These are phyloP conservation scores for Diaporthe vaccinii DNA, from an alignment of 2,329 filamentous ascomycete species.

Conservation along the genomic window DNA sequence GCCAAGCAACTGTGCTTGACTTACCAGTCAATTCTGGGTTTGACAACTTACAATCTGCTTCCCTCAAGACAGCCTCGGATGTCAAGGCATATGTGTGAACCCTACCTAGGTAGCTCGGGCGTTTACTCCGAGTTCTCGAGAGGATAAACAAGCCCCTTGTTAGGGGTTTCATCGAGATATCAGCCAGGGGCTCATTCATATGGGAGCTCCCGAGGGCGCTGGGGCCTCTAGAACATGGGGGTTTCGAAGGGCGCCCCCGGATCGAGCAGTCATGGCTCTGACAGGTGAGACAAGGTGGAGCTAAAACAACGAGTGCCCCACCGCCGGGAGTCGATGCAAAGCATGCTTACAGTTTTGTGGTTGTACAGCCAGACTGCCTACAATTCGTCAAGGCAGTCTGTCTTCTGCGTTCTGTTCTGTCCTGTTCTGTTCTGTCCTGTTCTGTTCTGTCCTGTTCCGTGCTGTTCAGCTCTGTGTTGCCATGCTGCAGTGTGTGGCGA, in stretches of 20 bases:
- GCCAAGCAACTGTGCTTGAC: not conserved
- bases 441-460: not conserved
- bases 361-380: not conserved
- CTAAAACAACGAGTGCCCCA: conserved; percentile 16
- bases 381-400: not conserved
- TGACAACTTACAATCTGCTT: not conserved
- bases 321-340: not conserved
- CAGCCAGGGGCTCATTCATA: conserved; percentile 22
- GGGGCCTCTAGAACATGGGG: not conserved
- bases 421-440: not conserved
- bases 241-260: conserved; percentile 8
- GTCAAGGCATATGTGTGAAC: not conserved
- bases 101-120: not conserved
- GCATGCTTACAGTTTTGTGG: not conserved
- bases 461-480: not conserved
- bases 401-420: not conserved
- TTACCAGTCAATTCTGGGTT: not conserved
- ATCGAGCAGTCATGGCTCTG: conserved; percentile 12
- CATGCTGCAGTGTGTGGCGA: conserved; percentile 8
- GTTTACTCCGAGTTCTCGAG: conserved; percentile 5
- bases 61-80: too few species aligned
- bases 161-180: conserved; percentile 6
- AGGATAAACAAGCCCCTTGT: not conserved
- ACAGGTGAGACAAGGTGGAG: conserved; percentile 24
- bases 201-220: conserved; percentile 28